Evolutionary conservation across 371 early-diverging fungal genomes (phyloP).

Genomic region (Syncephalastrum sp.): DNA sequence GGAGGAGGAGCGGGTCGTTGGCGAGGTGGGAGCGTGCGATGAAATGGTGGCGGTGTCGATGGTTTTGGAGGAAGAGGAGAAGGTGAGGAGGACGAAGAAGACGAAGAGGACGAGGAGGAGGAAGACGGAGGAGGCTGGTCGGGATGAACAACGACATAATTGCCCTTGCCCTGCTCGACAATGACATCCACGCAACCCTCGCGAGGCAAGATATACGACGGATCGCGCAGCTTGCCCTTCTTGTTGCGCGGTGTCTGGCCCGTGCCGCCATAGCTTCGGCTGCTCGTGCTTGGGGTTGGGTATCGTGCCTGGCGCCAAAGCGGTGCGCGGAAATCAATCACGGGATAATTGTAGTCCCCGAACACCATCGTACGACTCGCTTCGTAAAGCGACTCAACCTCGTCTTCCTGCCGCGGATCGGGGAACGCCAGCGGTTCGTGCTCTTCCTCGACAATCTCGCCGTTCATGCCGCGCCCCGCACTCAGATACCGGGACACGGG

Average conservation of each 20-base stretch:
- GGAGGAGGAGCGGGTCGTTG: slow-evolving; percentile 3
- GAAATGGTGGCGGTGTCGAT: neutral
- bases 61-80: neutral
- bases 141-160: slow-evolving; percentile 35
- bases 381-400: slow-evolving; percentile 41
- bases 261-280: slow-evolving; percentile 18
- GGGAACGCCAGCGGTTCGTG: slow-evolving; percentile 38
- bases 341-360: slow-evolving; percentile 59
- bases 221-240: slow-evolving; percentile 9
- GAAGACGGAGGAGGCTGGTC: no score
- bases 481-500: slow-evolving; percentile 39
- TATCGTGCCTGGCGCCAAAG: slow-evolving; percentile 38
- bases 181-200: slow-evolving; percentile 52
- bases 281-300: slow-evolving; percentile 8
- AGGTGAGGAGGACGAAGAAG: slow-evolving; percentile 1
- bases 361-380: slow-evolving; percentile 44
- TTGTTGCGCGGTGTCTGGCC: neutral
- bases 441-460: slow-evolving; percentile 23
- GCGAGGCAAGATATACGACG: slow-evolving; percentile 16
- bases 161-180: slow-evolving; percentile 45
- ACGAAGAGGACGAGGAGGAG: no score
- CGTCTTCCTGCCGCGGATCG: slow-evolving; percentile 37
- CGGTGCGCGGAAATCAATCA: slow-evolving; percentile 48
- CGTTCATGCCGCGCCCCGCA: slow-evolving; percentile 37
- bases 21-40: slow-evolving; percentile 2